phyloP scores from a whole-genome alignment of 2,329 filamentous ascomycete genomes.

The Fusarium nodosum region DNA sequence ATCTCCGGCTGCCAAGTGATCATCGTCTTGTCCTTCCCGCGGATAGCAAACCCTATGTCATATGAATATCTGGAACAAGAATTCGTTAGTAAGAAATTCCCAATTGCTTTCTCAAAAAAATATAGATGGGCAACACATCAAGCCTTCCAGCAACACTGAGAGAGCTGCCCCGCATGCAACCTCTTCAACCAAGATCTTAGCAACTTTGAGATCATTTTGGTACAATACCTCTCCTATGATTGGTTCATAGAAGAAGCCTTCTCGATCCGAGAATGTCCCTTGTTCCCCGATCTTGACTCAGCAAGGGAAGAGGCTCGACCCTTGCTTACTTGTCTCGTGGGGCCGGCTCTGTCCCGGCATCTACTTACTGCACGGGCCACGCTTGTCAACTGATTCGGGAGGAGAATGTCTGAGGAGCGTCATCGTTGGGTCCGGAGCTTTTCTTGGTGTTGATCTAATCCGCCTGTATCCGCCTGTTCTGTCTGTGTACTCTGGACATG shows the following conservation, averaged over 20 bases:
- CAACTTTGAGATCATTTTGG: constrained; percentile 27
- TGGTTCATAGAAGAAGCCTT: constrained; percentile 32
- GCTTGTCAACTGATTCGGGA: constrained; percentile 25
- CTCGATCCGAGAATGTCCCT: constrained; percentile 40
- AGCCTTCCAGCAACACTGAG: background rate
- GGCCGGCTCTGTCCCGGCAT: constrained; percentile 34
- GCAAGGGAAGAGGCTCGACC: constrained; percentile 26
- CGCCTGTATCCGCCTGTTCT: constrained; percentile 13
- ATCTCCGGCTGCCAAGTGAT: constrained; percentile 38
- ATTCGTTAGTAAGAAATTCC: constrained; percentile 35
- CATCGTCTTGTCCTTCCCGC: constrained; percentile 21
- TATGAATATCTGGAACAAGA: constrained; percentile 23
- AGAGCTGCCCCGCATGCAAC: constrained; percentile 20
- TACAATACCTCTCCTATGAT: constrained; percentile 43
- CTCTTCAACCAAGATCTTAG: constrained; percentile 26
- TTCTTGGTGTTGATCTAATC: constrained; percentile 18
- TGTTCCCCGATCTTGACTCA: constrained; percentile 45
- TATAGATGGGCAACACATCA: background rate
- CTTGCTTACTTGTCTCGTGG: constrained; percentile 8
- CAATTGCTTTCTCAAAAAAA: constrained; percentile 4
- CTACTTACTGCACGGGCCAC: constrained; percentile 44
- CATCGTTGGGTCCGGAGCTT: constrained; percentile 40
- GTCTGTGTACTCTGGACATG: background rate
- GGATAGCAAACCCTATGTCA: constrained; percentile 30
- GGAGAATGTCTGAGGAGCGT: constrained; percentile 31